A percentile compares a stretch with the other conserved stretches of the same genome.
These are phyloP conservation scores for Fusarium subtropicale DNA, from an alignment of 2,329 filamentous ascomycete genomes.

Conservation along the genomic window DNA sequence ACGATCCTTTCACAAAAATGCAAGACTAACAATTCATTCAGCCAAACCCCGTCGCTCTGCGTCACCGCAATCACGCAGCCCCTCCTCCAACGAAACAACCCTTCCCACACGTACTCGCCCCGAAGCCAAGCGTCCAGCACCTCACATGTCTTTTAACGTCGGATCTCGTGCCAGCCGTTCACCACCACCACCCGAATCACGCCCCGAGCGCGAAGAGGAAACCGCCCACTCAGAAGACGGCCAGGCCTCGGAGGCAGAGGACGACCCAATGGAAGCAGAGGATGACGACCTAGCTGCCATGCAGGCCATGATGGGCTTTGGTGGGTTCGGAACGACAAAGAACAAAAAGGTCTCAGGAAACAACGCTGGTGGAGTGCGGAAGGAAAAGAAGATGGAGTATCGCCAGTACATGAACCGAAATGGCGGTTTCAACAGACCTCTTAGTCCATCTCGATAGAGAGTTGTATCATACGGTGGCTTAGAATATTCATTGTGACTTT, in stretches of 20 bases:
- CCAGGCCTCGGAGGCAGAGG: slow-evolving; percentile 27
- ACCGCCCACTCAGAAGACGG: slow-evolving; percentile 25
- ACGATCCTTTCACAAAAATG: not conserved
- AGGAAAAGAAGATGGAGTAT: slow-evolving; percentile 95
- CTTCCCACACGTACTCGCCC: slow-evolving; percentile 53
- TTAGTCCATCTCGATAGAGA: slow-evolving; percentile 66
- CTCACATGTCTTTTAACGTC: slow-evolving; percentile 54
- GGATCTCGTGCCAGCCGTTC: slow-evolving; percentile 45
- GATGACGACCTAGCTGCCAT: slow-evolving; percentile 80
- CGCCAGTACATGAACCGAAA: slow-evolving; percentile 95
- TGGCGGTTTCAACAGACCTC: slow-evolving; percentile 83
- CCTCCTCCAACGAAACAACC: slow-evolving; percentile 40
- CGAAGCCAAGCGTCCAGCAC: slow-evolving; percentile 32
- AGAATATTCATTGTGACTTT: slow-evolving; percentile 4
- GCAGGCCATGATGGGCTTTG: slow-evolving; percentile 91
- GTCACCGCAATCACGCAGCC: slow-evolving; percentile 49
- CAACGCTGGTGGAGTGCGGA: slow-evolving; percentile 81
- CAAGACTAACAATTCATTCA: slow-evolving; percentile 27
- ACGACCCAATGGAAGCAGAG: slow-evolving; percentile 50
- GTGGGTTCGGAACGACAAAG: slow-evolving; percentile 86
- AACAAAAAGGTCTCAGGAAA: slow-evolving; percentile 90
- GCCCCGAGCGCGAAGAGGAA: slow-evolving; percentile 25
- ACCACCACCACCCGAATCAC: slow-evolving; percentile 33
- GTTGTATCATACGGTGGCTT: slow-evolving; percentile 2
- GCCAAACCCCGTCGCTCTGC: slow-evolving; percentile 53